These are phyloP conservation scores for Fragilaria crotonensis DNA, from an alignment of 108 stramenopile genomes.

Conservation along the genomic window DNA sequence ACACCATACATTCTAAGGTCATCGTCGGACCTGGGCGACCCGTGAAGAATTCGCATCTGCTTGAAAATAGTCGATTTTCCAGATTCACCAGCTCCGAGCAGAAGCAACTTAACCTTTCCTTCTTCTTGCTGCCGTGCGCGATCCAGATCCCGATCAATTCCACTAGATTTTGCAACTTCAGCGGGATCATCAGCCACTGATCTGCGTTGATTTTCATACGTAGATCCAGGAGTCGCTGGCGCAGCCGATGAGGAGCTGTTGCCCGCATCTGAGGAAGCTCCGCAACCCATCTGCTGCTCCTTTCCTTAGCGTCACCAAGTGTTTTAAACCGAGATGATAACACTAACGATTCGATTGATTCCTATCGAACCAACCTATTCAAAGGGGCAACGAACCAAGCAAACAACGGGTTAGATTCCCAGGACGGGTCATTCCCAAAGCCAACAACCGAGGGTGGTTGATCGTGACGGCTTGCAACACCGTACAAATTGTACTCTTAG, in stretches of 20 bases:
- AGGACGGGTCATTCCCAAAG: no score
- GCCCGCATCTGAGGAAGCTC: constrained; percentile 27
- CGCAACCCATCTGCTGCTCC: constrained; percentile 66
- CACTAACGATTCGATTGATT: no score
- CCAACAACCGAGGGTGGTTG: no score
- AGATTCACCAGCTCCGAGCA: constrained; percentile 97
- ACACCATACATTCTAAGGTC: constrained; percentile 83
- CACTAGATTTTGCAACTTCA: constrained; percentile 27
- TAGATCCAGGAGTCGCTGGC: not conserved
- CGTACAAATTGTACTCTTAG: no score
- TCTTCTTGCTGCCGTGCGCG: constrained; percentile 43
- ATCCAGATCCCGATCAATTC: constrained; percentile 43
- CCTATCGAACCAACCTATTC: no score
- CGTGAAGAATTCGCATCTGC: constrained; percentile 83
- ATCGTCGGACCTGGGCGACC: constrained; percentile 59
- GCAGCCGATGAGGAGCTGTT: not conserved
- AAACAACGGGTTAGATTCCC: no score
- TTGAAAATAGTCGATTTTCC: constrained; percentile 99
- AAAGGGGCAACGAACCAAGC: no score
- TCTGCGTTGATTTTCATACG: constrained; percentile 7
- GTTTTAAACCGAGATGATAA: no score
- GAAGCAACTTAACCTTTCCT: constrained; percentile 91
- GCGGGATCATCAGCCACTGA: constrained; percentile 19
- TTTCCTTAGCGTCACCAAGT: no score
- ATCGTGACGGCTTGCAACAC: no score